Evolutionary conservation across 2,329 filamentous ascomycete genomes (phyloP).

Genomic region (Hypomyces rosellus): DNA sequence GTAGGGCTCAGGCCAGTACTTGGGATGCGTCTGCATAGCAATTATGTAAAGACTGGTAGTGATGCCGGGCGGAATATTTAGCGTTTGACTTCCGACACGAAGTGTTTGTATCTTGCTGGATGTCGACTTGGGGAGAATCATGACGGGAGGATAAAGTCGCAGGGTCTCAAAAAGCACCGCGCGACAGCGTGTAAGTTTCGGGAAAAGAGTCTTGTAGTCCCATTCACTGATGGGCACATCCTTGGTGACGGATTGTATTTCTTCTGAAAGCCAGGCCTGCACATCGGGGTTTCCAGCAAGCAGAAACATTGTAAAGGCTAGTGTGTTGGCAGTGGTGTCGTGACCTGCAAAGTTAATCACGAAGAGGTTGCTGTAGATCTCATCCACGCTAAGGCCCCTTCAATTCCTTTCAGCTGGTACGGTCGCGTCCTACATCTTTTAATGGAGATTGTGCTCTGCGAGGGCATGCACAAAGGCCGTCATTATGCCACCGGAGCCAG

Average conservation of each 20-base stretch:
- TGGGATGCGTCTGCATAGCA: too few relatives aligned
- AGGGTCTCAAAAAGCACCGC: constrained; percentile 37
- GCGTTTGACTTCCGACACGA: background rate
- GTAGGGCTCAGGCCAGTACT: too few relatives aligned
- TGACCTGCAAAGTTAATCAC: constrained; percentile 45
- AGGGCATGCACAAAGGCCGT: too few relatives aligned
- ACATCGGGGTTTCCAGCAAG: constrained; percentile 38
- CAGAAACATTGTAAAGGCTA: constrained; percentile 36
- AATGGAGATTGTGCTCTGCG: too few relatives aligned
- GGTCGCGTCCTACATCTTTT: too few relatives aligned
- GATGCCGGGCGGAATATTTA: background rate
- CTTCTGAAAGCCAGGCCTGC: constrained; percentile 40
- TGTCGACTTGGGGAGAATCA: constrained; percentile 19
- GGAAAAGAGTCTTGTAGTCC: constrained; percentile 31
- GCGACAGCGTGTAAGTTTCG: constrained; percentile 34
- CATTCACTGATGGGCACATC: constrained; percentile 17
- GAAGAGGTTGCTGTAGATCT: constrained; percentile 45
- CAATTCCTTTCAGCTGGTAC: too few relatives aligned
- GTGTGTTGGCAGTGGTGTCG: constrained; percentile 42
- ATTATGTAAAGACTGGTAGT: too few relatives aligned
- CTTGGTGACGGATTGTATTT: constrained; percentile 20
- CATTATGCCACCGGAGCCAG: too few relatives aligned
- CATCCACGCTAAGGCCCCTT: constrained; percentile 28
- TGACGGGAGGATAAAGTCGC: constrained; percentile 32
- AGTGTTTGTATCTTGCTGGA: constrained; percentile 7